Evolutionary conservation across 306 rosid genomes (phyloP), one percentile per base, ranked within the genome.

Genomic region (Prunus fruticosa): DNA sequence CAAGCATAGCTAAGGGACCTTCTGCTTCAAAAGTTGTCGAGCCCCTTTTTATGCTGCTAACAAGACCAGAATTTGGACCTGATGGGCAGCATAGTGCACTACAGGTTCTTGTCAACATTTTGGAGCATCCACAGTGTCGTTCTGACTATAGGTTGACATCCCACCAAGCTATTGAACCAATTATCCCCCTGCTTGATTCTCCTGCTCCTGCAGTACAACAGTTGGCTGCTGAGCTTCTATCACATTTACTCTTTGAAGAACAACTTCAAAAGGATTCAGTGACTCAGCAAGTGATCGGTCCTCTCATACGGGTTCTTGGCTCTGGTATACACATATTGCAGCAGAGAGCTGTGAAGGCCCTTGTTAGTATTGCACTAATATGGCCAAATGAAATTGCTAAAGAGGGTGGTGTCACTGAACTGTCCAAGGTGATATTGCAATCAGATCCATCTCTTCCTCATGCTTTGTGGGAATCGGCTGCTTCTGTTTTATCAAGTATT

Each of bases 321-420:
- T 91, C 98, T 75, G 97, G 99, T 15, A 85, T 89, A 73, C 98
- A 89, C 84, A 91, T 96, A 82, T 63, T 96, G 82, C 99, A 96
- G 85, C 98, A 96, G 89, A 89, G 95, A 88, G 99, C 97, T 83
- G 93, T 96, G 27, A 96, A 96, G 86, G 99, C 99, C 58, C 93
- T 96, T 51, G 96, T 92, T 56, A 91, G 98, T 79, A 86, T 96
- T 75, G 93, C 98, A n/a, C 86, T 89, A 69, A 86, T 90, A 70
- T 96, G 98, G 98, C 97, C 98, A 14, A 96, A 96, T 79, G 98
- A 96, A 84, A 96, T 96, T 80, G 99, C 98, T 69, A 96, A 89
- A 86, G 98, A 91, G 82, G 98, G 98, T 50, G 98, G 99, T 78
- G 99, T 96, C 68, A 70, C 78, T 69, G 98, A 93, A 83, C 67